Evolutionary conservation across 805 yeast genomes (phyloP).

Genomic region (Zygoascus biomembranicola): DNA sequence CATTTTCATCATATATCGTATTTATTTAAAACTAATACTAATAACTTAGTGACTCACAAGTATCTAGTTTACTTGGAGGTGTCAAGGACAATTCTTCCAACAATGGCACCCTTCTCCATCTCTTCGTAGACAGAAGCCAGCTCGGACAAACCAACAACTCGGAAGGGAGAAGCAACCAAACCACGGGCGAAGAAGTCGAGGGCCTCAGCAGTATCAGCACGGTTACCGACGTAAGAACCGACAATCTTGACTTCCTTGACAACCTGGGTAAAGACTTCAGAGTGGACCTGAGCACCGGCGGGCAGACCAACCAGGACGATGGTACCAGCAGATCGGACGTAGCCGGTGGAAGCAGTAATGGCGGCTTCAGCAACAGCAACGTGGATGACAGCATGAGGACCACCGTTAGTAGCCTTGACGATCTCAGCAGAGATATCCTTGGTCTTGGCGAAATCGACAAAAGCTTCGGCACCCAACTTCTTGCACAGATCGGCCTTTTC

Average conservation of each 20-base stretch:
- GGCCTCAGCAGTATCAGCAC: constrained; percentile 80
- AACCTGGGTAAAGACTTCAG: constrained; percentile 66
- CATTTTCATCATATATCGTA: no score
- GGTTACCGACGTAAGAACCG: constrained; percentile 86
- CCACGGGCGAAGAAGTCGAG: constrained; percentile 68
- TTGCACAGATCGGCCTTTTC: constrained; percentile 48
- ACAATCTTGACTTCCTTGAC: constrained; percentile 62
- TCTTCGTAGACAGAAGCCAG: constrained; percentile 59
- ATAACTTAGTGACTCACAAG: neutral
- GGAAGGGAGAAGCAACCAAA: constrained; percentile 62
- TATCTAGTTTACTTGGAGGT: constrained; percentile 41
- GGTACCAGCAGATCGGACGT: constrained; percentile 60
- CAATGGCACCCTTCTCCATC: constrained; percentile 78
- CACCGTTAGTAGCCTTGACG: constrained; percentile 54
- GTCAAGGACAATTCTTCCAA: constrained; percentile 87
- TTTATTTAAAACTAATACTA: no score
- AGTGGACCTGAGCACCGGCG: constrained; percentile 63
- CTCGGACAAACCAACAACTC: constrained; percentile 66
- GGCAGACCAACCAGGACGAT: constrained; percentile 73
- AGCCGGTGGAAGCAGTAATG: constrained; percentile 50
- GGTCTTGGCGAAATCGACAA: constrained; percentile 49
- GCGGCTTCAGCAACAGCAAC: constrained; percentile 69
- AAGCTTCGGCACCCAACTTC: constrained; percentile 58
- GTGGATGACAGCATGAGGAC: constrained; percentile 69
- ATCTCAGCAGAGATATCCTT: constrained; percentile 50